A percentile compares a stretch with the other conserved stretches of the same genome.
phyloP scores from a whole-genome alignment of 345 rosid species.

The Viola odorata region DNA sequence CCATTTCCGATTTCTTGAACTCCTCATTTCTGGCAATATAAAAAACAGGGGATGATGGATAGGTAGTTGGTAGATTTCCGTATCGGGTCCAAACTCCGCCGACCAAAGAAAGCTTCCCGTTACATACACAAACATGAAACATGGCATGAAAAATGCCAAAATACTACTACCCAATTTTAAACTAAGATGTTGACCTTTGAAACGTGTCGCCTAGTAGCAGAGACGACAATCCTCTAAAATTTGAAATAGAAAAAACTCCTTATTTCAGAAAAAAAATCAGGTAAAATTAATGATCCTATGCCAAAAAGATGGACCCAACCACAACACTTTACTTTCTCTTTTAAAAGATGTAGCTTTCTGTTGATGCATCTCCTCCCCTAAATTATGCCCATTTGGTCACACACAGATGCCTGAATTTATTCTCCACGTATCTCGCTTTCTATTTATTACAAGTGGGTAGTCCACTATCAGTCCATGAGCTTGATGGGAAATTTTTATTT shows the following conservation, averaged over 20 bases:
- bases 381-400: conserved; percentile 15
- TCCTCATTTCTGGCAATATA: too few species aligned
- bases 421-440: conserved; percentile 32
- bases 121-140: neutral
- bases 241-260: neutral
- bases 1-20: too few species aligned
- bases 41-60: too few species aligned
- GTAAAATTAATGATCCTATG: neutral
- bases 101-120: neutral
- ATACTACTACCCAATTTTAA: neutral
- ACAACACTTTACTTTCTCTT: neutral
- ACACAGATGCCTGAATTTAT: conserved; percentile 18
- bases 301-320: neutral
- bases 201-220: neutral
- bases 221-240: neutral
- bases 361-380: conserved; percentile 8
- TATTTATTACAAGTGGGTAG: conserved; percentile 28
- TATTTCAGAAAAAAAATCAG: neutral
- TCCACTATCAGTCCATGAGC: conserved; percentile 17
- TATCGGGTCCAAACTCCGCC: neutral
- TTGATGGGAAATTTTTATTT: neutral
- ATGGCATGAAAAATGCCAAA: neutral
- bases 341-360: neutral
- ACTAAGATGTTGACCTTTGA: neutral
- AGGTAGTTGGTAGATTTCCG: neutral